Evolutionary conservation across 2,329 filamentous ascomycete genomes (phyloP).

Genomic region (Thielaviopsis populi): DNA sequence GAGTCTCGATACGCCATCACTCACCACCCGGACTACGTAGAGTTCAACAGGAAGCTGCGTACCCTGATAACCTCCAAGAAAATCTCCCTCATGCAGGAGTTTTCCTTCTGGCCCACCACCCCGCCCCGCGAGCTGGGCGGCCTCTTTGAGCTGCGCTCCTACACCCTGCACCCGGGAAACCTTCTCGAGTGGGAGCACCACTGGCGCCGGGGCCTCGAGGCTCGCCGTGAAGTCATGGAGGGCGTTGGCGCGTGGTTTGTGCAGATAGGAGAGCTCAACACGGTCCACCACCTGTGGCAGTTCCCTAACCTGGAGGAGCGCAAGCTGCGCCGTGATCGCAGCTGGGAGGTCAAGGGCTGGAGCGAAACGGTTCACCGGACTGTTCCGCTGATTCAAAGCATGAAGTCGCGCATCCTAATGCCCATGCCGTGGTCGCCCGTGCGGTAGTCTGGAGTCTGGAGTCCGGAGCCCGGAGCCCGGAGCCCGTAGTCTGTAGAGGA

Average conservation of each 20-base stretch:
- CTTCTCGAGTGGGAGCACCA: slow-evolving; percentile 97
- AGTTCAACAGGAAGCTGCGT: slow-evolving; percentile 74
- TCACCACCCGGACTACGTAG: slow-evolving; percentile 64
- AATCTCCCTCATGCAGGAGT: slow-evolving; percentile 95
- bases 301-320: slow-evolving; percentile 94
- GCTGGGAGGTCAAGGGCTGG: slow-evolving; percentile 92
- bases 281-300: slow-evolving; percentile 96
- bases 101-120: slow-evolving; percentile 97
- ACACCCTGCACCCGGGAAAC: slow-evolving; percentile 90
- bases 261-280: slow-evolving; percentile 94
- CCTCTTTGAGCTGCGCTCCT: slow-evolving; percentile 89
- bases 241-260: slow-evolving; percentile 98
- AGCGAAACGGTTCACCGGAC: slow-evolving; percentile 97
- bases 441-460: slow-evolving; percentile 33
- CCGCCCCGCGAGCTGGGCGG: slow-evolving; percentile 79
- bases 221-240: slow-evolving; percentile 93
- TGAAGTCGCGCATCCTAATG: slow-evolving; percentile 88
- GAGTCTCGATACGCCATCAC: slow-evolving; percentile 76
- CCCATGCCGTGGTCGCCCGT: slow-evolving; percentile 96
- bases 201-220: slow-evolving; percentile 84
- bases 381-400: slow-evolving; percentile 86
- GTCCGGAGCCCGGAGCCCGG: no score
- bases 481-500: slow-evolving; percentile 29
- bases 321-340: slow-evolving; percentile 78
- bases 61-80: slow-evolving; percentile 71